These are phyloP conservation scores for Puccinia polysora DNA, from an alignment of 1,284 basidiomycete species.

Conservation along the genomic window DNA sequence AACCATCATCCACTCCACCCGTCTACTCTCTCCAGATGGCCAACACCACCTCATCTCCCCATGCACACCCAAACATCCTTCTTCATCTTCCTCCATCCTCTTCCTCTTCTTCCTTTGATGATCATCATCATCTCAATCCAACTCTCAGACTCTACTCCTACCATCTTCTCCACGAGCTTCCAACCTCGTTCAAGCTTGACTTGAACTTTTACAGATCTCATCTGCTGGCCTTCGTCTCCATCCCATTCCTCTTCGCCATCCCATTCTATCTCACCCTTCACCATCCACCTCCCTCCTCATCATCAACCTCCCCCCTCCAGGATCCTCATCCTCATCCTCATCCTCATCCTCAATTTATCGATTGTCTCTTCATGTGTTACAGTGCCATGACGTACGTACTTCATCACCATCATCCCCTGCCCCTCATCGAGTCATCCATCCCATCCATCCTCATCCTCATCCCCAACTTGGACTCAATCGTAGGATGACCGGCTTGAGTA, in stretches of 20 bases:
- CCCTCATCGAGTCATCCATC: not conserved
- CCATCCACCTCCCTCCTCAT: not conserved
- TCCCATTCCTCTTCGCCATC: slow-evolving; percentile 32
- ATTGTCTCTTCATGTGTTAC: slow-evolving; percentile 51
- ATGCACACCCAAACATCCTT: too few relatives aligned
- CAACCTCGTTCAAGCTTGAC: slow-evolving; percentile 27
- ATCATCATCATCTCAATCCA: too few relatives aligned
- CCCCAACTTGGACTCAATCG: not conserved
- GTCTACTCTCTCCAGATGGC: too few relatives aligned
- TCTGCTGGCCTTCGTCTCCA: slow-evolving; percentile 32
- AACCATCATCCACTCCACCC: too few relatives aligned
- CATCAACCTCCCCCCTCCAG: slow-evolving; percentile 46
- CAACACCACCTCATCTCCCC: too few relatives aligned
- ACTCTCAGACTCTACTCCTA: too few relatives aligned
- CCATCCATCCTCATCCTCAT: not conserved
- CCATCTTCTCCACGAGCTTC: too few relatives aligned
- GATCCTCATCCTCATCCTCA: too few relatives aligned
- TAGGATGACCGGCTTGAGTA: slow-evolving; percentile 51
- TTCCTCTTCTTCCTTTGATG: too few relatives aligned
- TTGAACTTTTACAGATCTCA: slow-evolving; percentile 39
- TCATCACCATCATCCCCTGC: not conserved
- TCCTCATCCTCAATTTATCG: too few relatives aligned
- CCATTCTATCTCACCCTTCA: slow-evolving; percentile 12
- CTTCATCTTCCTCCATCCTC: too few relatives aligned
- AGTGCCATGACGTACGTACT: slow-evolving; percentile 50